Evolutionary conservation across 2,329 filamentous ascomycete genomes (phyloP), one percentile per base, ranked within the genome.

Genomic region (Beauveria medogensis): DNA sequence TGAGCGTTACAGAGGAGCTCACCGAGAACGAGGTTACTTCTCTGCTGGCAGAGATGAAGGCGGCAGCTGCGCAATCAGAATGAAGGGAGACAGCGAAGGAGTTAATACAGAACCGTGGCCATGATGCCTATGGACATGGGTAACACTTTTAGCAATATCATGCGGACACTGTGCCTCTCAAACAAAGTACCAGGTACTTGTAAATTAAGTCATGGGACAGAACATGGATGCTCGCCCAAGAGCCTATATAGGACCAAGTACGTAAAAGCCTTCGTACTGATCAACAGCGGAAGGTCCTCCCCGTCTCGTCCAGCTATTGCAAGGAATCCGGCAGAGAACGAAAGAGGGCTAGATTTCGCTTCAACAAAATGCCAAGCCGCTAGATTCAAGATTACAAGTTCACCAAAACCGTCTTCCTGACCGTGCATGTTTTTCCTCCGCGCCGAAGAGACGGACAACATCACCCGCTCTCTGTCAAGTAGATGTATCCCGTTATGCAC

Each of bases 1-100:
- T 59, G 7, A 53, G 18, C 14, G 28, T 59, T 26, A 59, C 48
- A 14, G 57, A 54, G 3, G 57, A 59, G 41, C 48, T 59, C 24
- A 20, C 8, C 1, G 41, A 53, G n/a, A 50, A 59, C 5, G 50
- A 59, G 50, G 48, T 59, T 7, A 41, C 20, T 4, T 59, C 57
- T 47, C 28, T 59, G 57, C 48, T 59, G 57, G 57, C 57, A 50
- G 57, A 59, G 50, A 59, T 59, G 57, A 59, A 54, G 50, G 48
- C 28, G 14, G 57, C 57, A 7, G 28, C 47, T 20, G 22, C 24
- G 24, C 26, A 50, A 10, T 28, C 34, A 18, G 48, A 46, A 9
- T 22, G 24, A 37, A 14, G 18, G 40, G 48, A 14, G 10, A 52
- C 14, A 18, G 30, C 34, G 28, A 9, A 34, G 16, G 37, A 28